Conservation (phyloP, 306 rosid genomes). For the Vicia villosa region DNA sequence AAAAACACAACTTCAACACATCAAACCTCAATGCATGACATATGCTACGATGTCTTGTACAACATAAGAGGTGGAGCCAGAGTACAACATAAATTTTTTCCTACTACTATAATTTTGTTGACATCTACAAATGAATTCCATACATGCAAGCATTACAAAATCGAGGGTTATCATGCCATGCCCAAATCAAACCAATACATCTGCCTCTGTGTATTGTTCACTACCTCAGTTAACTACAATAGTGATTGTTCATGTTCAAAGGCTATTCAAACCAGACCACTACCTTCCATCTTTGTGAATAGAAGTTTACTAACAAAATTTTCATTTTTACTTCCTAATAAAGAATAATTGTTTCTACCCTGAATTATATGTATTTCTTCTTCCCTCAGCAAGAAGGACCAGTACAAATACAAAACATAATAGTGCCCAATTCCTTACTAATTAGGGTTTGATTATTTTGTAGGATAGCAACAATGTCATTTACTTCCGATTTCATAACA, state of each 20-base stretch:
- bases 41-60: not conserved
- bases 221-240: not conserved
- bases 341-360: not conserved
- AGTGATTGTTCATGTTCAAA: not conserved
- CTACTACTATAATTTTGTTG: no score
- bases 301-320: not conserved
- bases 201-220: not conserved
- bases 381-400: not conserved
- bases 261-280: constrained; percentile 1
- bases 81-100: no score
- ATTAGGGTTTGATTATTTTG: not conserved
- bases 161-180: not conserved
- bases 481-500: not conserved
- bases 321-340: not conserved
- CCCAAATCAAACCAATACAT: not conserved
- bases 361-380: not conserved
- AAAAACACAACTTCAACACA: constrained; percentile 4
- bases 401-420: not conserved
- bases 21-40: not conserved
- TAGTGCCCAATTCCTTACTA: not conserved
- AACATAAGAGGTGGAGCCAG: not conserved
- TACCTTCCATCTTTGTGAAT: not conserved
- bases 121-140: not conserved
- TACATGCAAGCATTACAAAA: not conserved
- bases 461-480: not conserved